Conservation (phyloP, 306 rosid genomes). For the Trifolium pratense region DNA sequence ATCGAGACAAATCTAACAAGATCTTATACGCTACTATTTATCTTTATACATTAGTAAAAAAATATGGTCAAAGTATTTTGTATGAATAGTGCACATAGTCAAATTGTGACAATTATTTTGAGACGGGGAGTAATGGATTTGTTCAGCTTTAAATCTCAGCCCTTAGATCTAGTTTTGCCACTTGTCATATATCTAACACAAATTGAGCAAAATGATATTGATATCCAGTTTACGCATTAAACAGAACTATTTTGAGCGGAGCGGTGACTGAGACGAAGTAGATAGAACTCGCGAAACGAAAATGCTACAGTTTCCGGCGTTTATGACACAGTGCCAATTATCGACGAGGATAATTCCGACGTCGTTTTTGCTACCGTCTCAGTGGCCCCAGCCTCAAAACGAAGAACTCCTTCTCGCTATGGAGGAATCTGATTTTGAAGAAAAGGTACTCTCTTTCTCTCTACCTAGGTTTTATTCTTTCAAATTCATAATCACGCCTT, state of each 20-base stretch:
- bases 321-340: conserved; percentile 84
- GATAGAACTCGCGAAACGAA: not conserved
- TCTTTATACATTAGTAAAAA: no score
- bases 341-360: conserved; percentile 82
- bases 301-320: conserved; percentile 94
- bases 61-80: no score
- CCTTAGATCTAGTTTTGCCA: no score
- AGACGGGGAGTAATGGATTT: no score
- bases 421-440: conserved; percentile 91
- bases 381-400: conserved; percentile 89
- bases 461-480: conserved; percentile 8
- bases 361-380: conserved; percentile 80
- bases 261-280: no score
- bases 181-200: no score
- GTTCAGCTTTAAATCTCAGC: no score
- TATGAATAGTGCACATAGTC: no score
- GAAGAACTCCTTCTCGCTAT: conserved; percentile 89
- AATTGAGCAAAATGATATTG: no score
- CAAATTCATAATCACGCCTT: not conserved
- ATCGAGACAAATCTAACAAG: no score
- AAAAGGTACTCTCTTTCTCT: conserved; percentile 59
- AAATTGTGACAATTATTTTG: no score
- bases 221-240: not conserved
- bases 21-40: no score
- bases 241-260: not conserved